phyloP scores from a whole-genome alignment of 2,329 filamentous ascomycete species.

The Penicillium sp. region DNA sequence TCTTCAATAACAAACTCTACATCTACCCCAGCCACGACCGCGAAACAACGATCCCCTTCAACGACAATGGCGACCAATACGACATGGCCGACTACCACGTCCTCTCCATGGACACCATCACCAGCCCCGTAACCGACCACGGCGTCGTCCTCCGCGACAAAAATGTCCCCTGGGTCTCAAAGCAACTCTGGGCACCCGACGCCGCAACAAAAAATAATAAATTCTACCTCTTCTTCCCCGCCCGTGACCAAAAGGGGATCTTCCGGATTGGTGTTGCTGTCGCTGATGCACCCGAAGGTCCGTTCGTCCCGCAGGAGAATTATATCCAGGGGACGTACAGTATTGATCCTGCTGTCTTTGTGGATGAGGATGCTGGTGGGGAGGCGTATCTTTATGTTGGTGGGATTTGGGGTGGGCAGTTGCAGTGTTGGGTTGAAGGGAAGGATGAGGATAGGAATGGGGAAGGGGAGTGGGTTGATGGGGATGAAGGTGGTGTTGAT shows the following conservation, averaged over 20 bases:
- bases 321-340: slow-evolving; percentile 69
- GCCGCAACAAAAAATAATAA: slow-evolving; percentile 67
- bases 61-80: slow-evolving; percentile 83
- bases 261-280: slow-evolving; percentile 75
- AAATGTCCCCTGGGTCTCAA: slow-evolving; percentile 73
- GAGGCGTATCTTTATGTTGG: slow-evolving; percentile 72
- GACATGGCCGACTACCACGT: slow-evolving; percentile 85
- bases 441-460: slow-evolving; percentile 35
- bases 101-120: slow-evolving; percentile 61
- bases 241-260: slow-evolving; percentile 65
- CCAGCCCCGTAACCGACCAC: slow-evolving; percentile 66
- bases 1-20: slow-evolving; percentile 73
- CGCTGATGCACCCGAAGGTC: slow-evolving; percentile 63
- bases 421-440: slow-evolving; percentile 67
- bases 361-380: slow-evolving; percentile 60
- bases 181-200: slow-evolving; percentile 80
- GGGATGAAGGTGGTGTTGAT: slow-evolving; percentile 20
- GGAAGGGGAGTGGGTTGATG: slow-evolving; percentile 25
- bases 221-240: slow-evolving; percentile 77
- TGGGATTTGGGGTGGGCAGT: slow-evolving; percentile 76
- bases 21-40: slow-evolving; percentile 80
- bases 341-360: slow-evolving; percentile 74
- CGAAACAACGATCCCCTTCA: slow-evolving; percentile 70
- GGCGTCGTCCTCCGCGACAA: slow-evolving; percentile 65
- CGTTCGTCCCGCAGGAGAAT: slow-evolving; percentile 65